These are phyloP conservation scores for Mollisia scopiformis DNA, from an alignment of 2,329 filamentous ascomycete genomes.

Conservation along the genomic window DNA sequence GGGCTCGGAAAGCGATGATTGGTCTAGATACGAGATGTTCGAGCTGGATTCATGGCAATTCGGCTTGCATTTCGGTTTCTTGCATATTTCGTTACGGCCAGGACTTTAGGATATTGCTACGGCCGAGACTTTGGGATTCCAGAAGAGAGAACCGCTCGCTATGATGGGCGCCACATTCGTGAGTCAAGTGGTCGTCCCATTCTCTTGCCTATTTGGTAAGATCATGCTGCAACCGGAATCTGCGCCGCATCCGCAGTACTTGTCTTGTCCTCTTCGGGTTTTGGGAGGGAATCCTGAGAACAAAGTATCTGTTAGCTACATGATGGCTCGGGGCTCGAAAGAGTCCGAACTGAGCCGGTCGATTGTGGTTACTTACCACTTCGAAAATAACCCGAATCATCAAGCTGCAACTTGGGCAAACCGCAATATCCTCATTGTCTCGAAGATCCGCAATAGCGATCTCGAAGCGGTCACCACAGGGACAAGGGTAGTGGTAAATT, in stretches of 20 bases:
- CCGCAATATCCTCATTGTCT: slow-evolving; percentile 91
- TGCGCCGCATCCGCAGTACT: slow-evolving; percentile 11
- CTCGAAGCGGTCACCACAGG: slow-evolving; percentile 96
- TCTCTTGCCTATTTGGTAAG: too few relatives aligned
- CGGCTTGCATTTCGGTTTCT: too few relatives aligned
- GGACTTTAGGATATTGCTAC: too few relatives aligned
- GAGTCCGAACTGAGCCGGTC: background rate
- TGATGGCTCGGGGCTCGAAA: background rate
- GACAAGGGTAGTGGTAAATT: slow-evolving; percentile 95
- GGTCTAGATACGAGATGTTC: background rate
- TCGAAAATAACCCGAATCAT: slow-evolving; percentile 98
- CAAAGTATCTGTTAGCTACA: slow-evolving; percentile 9
- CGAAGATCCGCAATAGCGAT: slow-evolving; percentile 82
- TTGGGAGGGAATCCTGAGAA: slow-evolving; percentile 53
- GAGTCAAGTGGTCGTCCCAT: too few relatives aligned
- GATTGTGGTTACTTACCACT: slow-evolving; percentile 54
- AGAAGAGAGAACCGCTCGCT: too few relatives aligned
- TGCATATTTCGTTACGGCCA: too few relatives aligned
- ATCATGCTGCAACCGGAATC: slow-evolving; percentile 21
- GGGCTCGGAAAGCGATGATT: too few relatives aligned
- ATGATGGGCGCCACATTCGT: too few relatives aligned
- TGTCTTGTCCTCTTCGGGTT: slow-evolving; percentile 35
- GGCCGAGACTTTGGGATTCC: too few relatives aligned
- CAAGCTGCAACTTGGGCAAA: slow-evolving; percentile 95
- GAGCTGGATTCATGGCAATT: too few relatives aligned